These are phyloP conservation scores for Raffaelea albimanens DNA, from an alignment of 2,329 filamentous ascomycete species.

Conservation along the genomic window DNA sequence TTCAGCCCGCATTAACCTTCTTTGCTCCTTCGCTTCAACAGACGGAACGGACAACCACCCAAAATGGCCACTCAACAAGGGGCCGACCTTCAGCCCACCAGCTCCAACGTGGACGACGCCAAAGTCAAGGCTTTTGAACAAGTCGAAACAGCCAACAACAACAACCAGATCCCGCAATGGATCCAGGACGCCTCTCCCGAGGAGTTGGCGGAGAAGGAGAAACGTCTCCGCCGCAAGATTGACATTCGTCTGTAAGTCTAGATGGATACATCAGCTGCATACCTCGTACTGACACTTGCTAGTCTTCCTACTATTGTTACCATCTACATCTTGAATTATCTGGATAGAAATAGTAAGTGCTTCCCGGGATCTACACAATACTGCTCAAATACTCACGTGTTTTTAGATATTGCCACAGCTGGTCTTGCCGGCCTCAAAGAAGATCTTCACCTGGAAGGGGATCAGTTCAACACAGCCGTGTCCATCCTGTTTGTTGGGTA, in stretches of 20 bases:
- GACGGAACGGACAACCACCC: too few species aligned
- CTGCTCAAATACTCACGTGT: too few species aligned
- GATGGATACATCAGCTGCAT: too few species aligned
- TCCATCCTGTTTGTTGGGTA: slow-evolving; percentile 7
- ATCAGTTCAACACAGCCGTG: slow-evolving; percentile 7
- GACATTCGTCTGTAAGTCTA: neutral
- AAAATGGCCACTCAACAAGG: too few species aligned
- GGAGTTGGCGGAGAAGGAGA: neutral
- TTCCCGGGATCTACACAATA: too few species aligned
- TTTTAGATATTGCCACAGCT: slow-evolving; percentile 24
- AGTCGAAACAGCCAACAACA: too few species aligned
- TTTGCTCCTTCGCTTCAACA: too few species aligned
- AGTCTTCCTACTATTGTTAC: slow-evolving; percentile 15
- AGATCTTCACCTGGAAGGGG: slow-evolving; percentile 4
- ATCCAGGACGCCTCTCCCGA: slow-evolving; percentile 1
- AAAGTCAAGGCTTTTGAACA: too few species aligned
- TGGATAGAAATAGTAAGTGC: slow-evolving; percentile 17
- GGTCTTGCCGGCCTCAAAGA: slow-evolving; percentile 17
- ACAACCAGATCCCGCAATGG: neutral
- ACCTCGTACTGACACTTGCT: neutral
- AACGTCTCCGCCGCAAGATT: neutral
- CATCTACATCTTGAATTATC: slow-evolving; percentile 21
- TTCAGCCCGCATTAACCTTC: too few species aligned
- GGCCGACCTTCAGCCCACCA: too few species aligned
- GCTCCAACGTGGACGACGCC: too few species aligned